Conservation (phyloP, 2,329 filamentous ascomycete genomes). For the Conoideocrella luteorostrata region DNA sequence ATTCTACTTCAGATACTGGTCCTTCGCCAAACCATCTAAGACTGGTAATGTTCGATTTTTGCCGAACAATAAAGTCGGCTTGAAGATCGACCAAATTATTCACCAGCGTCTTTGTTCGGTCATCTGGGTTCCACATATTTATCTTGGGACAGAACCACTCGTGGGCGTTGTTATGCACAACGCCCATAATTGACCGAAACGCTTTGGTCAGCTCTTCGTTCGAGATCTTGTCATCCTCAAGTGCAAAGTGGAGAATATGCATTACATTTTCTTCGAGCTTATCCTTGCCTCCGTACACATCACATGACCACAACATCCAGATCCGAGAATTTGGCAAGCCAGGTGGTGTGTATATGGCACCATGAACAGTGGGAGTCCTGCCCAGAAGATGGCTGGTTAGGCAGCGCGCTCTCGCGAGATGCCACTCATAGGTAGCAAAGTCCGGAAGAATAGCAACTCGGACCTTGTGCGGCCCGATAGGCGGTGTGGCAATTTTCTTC, state of each 20-base stretch:
- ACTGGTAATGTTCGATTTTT: slow-evolving; percentile 63
- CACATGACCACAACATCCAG: slow-evolving; percentile 68
- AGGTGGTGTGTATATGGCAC: slow-evolving; percentile 55
- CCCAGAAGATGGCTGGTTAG: slow-evolving; percentile 59
- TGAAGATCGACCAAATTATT: slow-evolving; percentile 38
- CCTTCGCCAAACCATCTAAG: slow-evolving; percentile 63
- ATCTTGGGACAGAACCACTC: slow-evolving; percentile 66
- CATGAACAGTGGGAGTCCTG: slow-evolving; percentile 53
- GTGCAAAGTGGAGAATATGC: slow-evolving; percentile 61
- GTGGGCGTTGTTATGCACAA: slow-evolving; percentile 64
- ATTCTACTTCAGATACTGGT: slow-evolving; percentile 50
- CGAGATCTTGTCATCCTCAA: slow-evolving; percentile 46
- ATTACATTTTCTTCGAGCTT: slow-evolving; percentile 57
- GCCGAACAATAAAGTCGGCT: slow-evolving; percentile 46
- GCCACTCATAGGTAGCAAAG: slow-evolving; percentile 44
- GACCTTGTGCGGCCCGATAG: slow-evolving; percentile 17
- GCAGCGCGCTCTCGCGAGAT: slow-evolving; percentile 70
- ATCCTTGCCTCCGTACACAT: slow-evolving; percentile 52
- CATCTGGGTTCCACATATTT: slow-evolving; percentile 76
- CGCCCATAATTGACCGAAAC: slow-evolving; percentile 56
- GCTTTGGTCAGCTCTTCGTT: slow-evolving; percentile 41
- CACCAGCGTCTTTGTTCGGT: slow-evolving; percentile 42
- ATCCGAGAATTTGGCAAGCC: slow-evolving; percentile 47
- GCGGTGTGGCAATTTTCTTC: slow-evolving; percentile 35
- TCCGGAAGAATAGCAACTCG: slow-evolving; percentile 28